Evolutionary conservation across 129 eudicot genomes (phyloP), one percentile per base, ranked within the genome.

Genomic region (Cynara cardunculus): DNA sequence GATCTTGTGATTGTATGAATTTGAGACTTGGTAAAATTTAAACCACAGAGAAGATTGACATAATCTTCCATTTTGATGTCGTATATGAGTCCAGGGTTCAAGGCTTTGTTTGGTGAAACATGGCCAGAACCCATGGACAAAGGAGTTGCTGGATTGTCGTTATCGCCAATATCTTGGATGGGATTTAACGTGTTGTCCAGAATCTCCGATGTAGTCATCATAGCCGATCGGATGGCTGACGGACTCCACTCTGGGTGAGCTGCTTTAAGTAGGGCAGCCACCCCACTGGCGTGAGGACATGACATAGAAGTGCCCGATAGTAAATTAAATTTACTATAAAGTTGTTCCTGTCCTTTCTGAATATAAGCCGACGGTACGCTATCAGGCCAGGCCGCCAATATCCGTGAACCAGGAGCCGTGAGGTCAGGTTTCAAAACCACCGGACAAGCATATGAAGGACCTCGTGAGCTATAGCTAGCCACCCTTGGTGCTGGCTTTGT

Each of bases 271-370:
- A 92, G 83, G 35, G 97, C 97, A 2, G 87, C 97, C 46, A 92
- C 90, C 12, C 97, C 97, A 2, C 93, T 82, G 0, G 84, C 88
- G 59, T 92, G 97, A 3, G 97, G 97, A 31, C 91, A 87, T 3
- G 97, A 79, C 97, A 92, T 92, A 1, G 97, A 92, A 3, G 97
- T 92, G 16, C 97, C 97, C 0, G 95, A 90, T 73, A 88, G 75
- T 7, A 92, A 69, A 24, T 90, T 89, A 76, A 92, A 88, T 65
- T 84, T 75, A 70, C 84, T 84, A n/a, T n/a, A n/a, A n/a, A n/a
- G n/a, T n/a, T n/a, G n/a, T n/a, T n/a, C n/a, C n/a, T n/a, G n/a
- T n/a, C n/a, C n/a, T n/a, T n/a, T n/a, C n/a, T n/a, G n/a, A n/a
- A n/a, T n/a, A n/a, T n/a, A n/a, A n/a, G n/a, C n/a, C n/a, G n/a